Evolutionary conservation across 1,284 basidiomycete genomes (phyloP).

Genomic region (Tylopilus orsonianus): DNA sequence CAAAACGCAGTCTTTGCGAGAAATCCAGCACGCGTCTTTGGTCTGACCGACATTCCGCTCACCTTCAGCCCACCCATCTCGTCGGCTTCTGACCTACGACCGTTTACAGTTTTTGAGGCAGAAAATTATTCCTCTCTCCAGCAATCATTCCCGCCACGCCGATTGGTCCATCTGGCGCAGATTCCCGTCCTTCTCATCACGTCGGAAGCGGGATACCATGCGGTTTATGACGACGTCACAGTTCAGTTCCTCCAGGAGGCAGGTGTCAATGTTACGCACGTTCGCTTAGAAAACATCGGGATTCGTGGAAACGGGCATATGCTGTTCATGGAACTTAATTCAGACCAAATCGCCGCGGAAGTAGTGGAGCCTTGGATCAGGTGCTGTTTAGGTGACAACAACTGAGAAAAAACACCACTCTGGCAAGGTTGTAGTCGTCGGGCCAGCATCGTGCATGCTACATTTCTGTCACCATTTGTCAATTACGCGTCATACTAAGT

Average conservation of each 20-base stretch:
- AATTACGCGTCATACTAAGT: not conserved
- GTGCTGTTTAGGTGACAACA: not conserved
- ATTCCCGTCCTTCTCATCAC: constrained; percentile 48
- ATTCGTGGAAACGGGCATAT: constrained; percentile 48
- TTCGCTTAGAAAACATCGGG: constrained; percentile 40
- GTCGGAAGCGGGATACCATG: constrained; percentile 48
- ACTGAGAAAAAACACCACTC: not conserved
- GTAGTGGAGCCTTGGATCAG: constrained; percentile 42
- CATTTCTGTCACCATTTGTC: not conserved
- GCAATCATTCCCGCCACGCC: constrained; percentile 43
- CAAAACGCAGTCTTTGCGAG: constrained; percentile 44
- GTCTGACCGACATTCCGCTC: constrained; percentile 45
- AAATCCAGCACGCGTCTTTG: constrained; percentile 39
- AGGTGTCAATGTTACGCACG: constrained; percentile 44
- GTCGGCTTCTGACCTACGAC: constrained; percentile 37
- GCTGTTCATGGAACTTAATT: constrained; percentile 55
- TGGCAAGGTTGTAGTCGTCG: not conserved
- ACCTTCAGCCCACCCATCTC: constrained; percentile 43
- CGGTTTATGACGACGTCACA: constrained; percentile 46
- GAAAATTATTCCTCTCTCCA: constrained; percentile 41
- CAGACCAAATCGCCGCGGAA: constrained; percentile 39
- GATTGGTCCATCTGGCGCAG: constrained; percentile 40
- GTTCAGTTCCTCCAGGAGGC: constrained; percentile 43
- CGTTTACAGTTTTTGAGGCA: constrained; percentile 24
- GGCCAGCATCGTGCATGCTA: not conserved